A percentile compares a stretch with the other conserved stretches of the same genome.
These are phyloP conservation scores for Cordyceps javanica DNA, from an alignment of 2,329 filamentous ascomycete genomes.

Conservation along the genomic window DNA sequence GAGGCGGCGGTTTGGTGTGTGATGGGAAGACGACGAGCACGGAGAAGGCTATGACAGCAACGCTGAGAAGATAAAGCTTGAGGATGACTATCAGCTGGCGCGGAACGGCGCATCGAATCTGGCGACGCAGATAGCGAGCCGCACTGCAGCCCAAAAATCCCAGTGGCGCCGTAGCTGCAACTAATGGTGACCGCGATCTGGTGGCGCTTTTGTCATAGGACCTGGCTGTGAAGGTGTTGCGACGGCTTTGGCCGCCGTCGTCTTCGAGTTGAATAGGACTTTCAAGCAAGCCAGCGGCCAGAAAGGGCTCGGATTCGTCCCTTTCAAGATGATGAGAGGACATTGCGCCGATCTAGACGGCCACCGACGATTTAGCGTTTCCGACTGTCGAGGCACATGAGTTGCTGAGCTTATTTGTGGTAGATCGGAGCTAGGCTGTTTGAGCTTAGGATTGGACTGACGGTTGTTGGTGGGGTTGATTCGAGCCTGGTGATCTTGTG, in stretches of 20 bases:
- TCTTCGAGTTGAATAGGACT: background rate
- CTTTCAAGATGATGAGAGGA: background rate
- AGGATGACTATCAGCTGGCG: slow-evolving; percentile 12
- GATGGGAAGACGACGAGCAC: slow-evolving; percentile 36
- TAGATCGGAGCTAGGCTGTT: background rate
- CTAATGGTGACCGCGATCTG: slow-evolving; percentile 5
- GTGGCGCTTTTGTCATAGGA: slow-evolving; percentile 4
- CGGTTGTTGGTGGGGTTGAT: background rate
- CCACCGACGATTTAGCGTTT: background rate
- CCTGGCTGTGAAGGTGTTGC: background rate
- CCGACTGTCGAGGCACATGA: background rate
- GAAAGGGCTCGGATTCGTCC: background rate
- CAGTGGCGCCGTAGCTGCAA: background rate
- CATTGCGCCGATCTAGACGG: background rate
- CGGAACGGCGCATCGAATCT: background rate
- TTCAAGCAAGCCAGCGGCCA: background rate
- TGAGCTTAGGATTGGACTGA: background rate
- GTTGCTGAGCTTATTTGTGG: background rate
- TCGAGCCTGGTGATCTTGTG: no score
- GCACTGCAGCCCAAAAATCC: slow-evolving; percentile 1
- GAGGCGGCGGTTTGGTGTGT: slow-evolving; percentile 34
- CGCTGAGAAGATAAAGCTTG: slow-evolving; percentile 21
- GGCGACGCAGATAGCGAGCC: background rate
- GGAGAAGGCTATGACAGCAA: slow-evolving; percentile 26
- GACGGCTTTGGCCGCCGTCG: background rate